Evolutionary conservation across 345 rosid species (phyloP), one percentile per base, ranked within the genome.

Genomic region (Syzygium aromaticum): DNA sequence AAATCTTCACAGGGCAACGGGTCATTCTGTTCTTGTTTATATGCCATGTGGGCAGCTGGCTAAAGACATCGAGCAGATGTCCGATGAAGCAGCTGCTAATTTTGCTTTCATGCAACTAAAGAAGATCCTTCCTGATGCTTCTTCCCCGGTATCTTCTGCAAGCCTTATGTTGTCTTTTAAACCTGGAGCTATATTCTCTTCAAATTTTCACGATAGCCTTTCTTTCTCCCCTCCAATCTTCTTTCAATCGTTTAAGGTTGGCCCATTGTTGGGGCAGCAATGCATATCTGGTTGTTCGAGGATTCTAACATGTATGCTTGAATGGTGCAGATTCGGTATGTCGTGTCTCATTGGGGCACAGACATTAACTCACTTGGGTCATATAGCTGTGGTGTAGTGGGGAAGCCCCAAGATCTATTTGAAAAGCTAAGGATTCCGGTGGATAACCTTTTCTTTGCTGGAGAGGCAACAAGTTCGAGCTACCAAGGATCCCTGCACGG

Each of bases 1-100:
- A 85, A 98, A 98, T 91, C 99, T 98, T 87, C 99, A 98, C 92
- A 98, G 96, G 94, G 99, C 99, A 80, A 98, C 99, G 0, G 95
- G 97, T 57, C 97, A 95, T 73, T 86, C 95, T 51, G 96, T 96
- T 86, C 99, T 98, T 30, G 96, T 98, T 57, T 96, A 98, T 90
- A 96, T 96, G 99, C 98, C 99, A 84, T 98, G 98, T 16, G 99
- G 99, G 91, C 96, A 95, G 95, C 95, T 98, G 52, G 99, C 99
- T 54, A 94, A 90, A 86, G 99, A 96, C 94, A 94, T 98, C 51
- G 99, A 96, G 93, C 96, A 95, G 90, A 95, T 96, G 99, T 93
- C 99, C 87, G 99, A 98, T 93, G 98, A 95, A 92, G 98, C 95
- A 89, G 98, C 99, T 89, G 98, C 95, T 13, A 90, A 92, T 86